Evolutionary conservation across 2,329 filamentous ascomycete species (phyloP).

Genomic region (Thielaviopsis musarum): DNA sequence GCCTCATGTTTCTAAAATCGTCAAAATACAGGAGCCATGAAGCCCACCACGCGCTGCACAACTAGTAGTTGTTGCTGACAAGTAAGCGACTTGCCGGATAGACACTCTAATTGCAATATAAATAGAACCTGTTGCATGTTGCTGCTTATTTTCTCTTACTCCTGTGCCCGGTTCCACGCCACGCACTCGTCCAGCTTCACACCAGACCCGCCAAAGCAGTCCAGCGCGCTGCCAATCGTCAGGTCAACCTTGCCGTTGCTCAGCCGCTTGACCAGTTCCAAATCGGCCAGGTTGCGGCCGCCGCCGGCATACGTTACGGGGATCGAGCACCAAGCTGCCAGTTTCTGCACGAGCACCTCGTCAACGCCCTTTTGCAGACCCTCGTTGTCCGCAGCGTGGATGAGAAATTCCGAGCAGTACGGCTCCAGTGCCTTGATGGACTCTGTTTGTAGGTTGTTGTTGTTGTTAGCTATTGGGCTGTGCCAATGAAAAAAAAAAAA

Average conservation of each 20-base stretch:
- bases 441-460: slow-evolving; percentile 31
- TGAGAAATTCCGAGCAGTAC: slow-evolving; percentile 90
- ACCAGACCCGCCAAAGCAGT: slow-evolving; percentile 82
- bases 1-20: background rate
- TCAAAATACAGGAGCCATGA: background rate
- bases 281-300: slow-evolving; percentile 64
- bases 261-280: slow-evolving; percentile 63
- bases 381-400: slow-evolving; percentile 94
- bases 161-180: slow-evolving; percentile 54
- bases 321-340: slow-evolving; percentile 76
- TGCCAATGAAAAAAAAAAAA: no score
- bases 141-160: slow-evolving; percentile 10
- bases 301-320: slow-evolving; percentile 95
- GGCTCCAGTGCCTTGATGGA: slow-evolving; percentile 69
- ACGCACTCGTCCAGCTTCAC: slow-evolving; percentile 84
- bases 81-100: no score
- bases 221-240: slow-evolving; percentile 89
- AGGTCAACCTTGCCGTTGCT: slow-evolving; percentile 75
- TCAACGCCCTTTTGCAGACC: slow-evolving; percentile 86
- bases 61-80: no score
- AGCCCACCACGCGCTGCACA: background rate
- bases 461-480: background rate
- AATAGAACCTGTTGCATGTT: no score
- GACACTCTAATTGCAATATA: no score
- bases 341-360: slow-evolving; percentile 56